Base-by-base conservation (phyloP, 352 stramenopile species). In the Phytophthora multivora region DNA sequence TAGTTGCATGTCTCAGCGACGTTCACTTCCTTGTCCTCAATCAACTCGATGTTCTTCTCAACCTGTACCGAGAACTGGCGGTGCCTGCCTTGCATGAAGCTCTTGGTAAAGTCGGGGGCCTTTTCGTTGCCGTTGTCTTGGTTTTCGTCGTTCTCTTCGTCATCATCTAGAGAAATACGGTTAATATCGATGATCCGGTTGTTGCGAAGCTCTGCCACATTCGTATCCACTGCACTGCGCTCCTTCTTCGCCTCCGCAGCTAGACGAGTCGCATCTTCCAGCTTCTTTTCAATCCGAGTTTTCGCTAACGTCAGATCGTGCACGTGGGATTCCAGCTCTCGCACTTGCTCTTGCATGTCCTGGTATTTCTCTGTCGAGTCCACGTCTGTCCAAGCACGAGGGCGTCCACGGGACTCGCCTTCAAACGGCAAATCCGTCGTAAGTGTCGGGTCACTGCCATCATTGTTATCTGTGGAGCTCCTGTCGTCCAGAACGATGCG, bases 1-100 rank as follows among this genome's bases (percentile, higher is more conserved):
- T 90, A 81, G 62, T 89, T 84, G 69, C 80, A 90, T 13, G 81
- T 93, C 26, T 79, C 69, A 16, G 84, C 86, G 6, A 90, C 60
- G 54, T 90, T 77, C 19, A 90, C 67, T 23, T 73, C 66, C 16
- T 70, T 75, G 39, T 89, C 80, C 28, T 91, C 67, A n/a, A 79
- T 65, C 23, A 68, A 31, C 3, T 60, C 59, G 11, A 58, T 57
- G 7, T 68, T 75, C 51, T 71, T 74, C 23, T 80, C 72, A 6
- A 76, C 51, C 28, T 74, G 54, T 4, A 66, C 50, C 13, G 57
- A 69, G 31, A 48, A 45, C 63, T 75, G 43, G 61, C 58, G 54
- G 26, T 68, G 51, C 18, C 54, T 46, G 18, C 50, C 50, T 48
- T 68, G 61, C 25, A 36, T 42, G 28, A 59, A 59, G 41, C 50